A percentile compares a stretch with the other conserved stretches of the same genome.
These are phyloP conservation scores for Panus rudis DNA, from an alignment of 768 basidiomycete genomes.

Conservation along the genomic window DNA sequence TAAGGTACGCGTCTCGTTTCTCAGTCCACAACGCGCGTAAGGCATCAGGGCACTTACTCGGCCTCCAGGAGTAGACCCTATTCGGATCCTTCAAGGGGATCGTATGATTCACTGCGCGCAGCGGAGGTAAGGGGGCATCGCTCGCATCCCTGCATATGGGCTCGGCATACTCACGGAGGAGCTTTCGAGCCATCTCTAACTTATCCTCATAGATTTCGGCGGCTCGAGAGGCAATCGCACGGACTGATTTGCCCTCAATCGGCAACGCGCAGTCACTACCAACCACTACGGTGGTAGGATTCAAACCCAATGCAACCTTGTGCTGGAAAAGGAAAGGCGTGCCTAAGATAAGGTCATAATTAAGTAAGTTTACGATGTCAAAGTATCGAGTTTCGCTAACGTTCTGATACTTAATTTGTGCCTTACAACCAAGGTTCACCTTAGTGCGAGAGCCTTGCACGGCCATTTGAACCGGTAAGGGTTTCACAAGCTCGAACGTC, in stretches of 20 bases:
- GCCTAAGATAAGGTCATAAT: conserved; percentile 25
- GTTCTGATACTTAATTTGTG: conserved; percentile 26
- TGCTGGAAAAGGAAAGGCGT: conserved; percentile 27
- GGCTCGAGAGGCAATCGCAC: conserved; percentile 10
- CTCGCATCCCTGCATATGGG: conserved; percentile 6
- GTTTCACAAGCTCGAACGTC: conserved; percentile 20
- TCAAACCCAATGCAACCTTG: conserved; percentile 14
- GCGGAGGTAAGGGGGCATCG: conserved; percentile 5
- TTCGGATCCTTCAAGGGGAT: conserved; percentile 5
- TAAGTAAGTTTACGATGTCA: conserved; percentile 21
- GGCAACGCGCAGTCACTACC: conserved; percentile 9
- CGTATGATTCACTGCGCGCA: conserved; percentile 6
- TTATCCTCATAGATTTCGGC: conserved; percentile 11
- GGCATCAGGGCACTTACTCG: conserved; percentile 27
- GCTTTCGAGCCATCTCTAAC: conserved; percentile 7
- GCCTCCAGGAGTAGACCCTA: conserved; percentile 1
- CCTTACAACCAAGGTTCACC: conserved; percentile 24
- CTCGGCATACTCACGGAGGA: conserved; percentile 10
- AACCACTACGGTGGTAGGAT: conserved; percentile 13
- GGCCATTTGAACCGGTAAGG: conserved; percentile 31
- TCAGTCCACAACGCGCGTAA: conserved; percentile 18
- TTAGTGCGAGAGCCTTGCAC: conserved; percentile 34
- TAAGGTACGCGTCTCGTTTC: conserved; percentile 25
- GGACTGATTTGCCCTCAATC: conserved; percentile 9
- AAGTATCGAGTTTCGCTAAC: conserved; percentile 22